phyloP scores from a whole-genome alignment of 108 stramenopile genomes.

The Nitzschia sp. region DNA sequence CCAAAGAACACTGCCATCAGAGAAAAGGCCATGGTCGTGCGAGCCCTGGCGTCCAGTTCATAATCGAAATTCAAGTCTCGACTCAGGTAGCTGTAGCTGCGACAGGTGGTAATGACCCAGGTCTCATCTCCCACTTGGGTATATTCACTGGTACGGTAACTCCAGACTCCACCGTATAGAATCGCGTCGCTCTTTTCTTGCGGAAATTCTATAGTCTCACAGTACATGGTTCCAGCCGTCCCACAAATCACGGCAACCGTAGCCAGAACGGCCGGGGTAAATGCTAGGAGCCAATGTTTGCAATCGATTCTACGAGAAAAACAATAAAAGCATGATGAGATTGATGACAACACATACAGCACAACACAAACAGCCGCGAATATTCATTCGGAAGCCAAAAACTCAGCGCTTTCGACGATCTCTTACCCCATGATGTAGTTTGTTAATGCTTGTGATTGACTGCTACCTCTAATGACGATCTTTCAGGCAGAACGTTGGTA shows the following conservation, averaged over 20 bases:
- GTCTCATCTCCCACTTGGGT: not conserved
- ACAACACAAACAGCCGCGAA: no score
- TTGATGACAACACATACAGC: no score
- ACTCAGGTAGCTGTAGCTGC: constrained; percentile 10
- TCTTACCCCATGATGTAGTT: no score
- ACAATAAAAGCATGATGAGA: no score
- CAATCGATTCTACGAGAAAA: not conserved
- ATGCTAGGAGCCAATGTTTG: not conserved
- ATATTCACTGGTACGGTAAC: constrained; percentile 9
- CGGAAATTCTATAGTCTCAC: constrained; percentile 30
- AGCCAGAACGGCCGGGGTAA: constrained; percentile 11
- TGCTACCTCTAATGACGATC: no score
- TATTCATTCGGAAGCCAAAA: no score
- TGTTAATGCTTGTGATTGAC: no score
- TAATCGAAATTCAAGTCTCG: constrained; percentile 20
- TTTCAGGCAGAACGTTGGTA: no score
- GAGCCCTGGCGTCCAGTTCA: constrained; percentile 17
- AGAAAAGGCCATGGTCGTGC: constrained; percentile 30
- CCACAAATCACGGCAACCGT: constrained; percentile 18
- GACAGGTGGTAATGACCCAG: constrained; percentile 13
- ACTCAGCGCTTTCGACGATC: no score
- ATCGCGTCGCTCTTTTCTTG: constrained; percentile 1
- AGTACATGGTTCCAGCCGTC: constrained; percentile 21
- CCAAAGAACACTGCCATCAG: constrained; percentile 14
- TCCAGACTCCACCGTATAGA: constrained; percentile 17